Conservation (phyloP, 1,139 yeast genomes). For the Geotrichum siamense region DNA sequence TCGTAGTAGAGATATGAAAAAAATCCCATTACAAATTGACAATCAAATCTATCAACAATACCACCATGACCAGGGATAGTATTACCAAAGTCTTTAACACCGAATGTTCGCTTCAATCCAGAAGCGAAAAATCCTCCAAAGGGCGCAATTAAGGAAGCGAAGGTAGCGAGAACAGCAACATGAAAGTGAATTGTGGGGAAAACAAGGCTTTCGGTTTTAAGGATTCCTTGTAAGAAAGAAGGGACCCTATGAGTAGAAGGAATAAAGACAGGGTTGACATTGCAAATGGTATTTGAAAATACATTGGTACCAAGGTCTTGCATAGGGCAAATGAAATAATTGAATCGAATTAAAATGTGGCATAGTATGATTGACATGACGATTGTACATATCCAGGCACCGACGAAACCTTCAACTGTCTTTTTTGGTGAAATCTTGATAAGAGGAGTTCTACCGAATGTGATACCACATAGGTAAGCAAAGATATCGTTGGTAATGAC, state of each 20-base stretch:
- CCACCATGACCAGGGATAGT: slow-evolving; percentile 99
- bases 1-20: slow-evolving; percentile 88
- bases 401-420: slow-evolving; percentile 94
- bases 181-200: slow-evolving; percentile 88
- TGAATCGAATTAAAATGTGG: slow-evolving; percentile 53
- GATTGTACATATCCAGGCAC: slow-evolving; percentile 95
- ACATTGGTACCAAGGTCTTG: slow-evolving; percentile 50
- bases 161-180: slow-evolving; percentile 76
- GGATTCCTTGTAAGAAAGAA: slow-evolving; percentile 46
- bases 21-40: slow-evolving; percentile 97
- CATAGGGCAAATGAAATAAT: slow-evolving; percentile 86
- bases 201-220: slow-evolving; percentile 45
- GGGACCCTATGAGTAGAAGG: slow-evolving; percentile 77
- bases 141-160: slow-evolving; percentile 96
- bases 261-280: slow-evolving; percentile 77
- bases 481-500: slow-evolving; percentile 93
- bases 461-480: slow-evolving; percentile 95
- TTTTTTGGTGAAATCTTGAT: slow-evolving; percentile 94
- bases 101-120: slow-evolving; percentile 94
- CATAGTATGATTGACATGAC: slow-evolving; percentile 64
- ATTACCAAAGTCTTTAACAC: slow-evolving; percentile 87
- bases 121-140: slow-evolving; percentile 98
- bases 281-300: slow-evolving; percentile 64
- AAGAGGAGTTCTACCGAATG: slow-evolving; percentile 89
- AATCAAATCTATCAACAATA: slow-evolving; percentile 93